Evolutionary conservation across 768 basidiomycete genomes (phyloP).

Genomic region (Mrakia blollopis): DNA sequence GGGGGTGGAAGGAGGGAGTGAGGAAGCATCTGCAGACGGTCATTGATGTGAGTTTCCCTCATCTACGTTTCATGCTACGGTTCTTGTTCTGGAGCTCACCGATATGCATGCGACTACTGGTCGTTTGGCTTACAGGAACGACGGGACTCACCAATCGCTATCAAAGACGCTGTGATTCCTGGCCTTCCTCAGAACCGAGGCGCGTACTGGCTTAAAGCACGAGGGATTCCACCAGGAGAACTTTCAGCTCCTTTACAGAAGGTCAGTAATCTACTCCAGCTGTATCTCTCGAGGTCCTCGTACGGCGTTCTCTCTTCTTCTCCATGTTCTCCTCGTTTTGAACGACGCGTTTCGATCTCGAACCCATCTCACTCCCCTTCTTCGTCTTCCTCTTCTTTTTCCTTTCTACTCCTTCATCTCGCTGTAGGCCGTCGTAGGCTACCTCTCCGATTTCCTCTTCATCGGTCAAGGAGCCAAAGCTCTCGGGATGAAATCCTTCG

Average conservation of each 20-base stretch:
- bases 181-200: background rate
- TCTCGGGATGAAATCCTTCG: slow-evolving; percentile 38
- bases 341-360: too few species aligned
- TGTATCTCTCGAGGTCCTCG: background rate
- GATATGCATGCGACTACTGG: too few species aligned
- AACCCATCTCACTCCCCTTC: too few species aligned
- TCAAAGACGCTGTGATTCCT: background rate
- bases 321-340: too few species aligned
- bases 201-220: slow-evolving; percentile 27
- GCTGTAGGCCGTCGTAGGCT: slow-evolving; percentile 42
- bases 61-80: background rate
- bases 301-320: background rate
- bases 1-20: background rate
- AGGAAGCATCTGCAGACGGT: background rate
- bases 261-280: background rate
- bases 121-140: background rate
- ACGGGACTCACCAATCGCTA: background rate
- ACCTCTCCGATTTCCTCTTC: slow-evolving; percentile 45
- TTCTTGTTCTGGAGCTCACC: background rate
- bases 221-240: slow-evolving; percentile 5
- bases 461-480: slow-evolving; percentile 43
- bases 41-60: background rate
- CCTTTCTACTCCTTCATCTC: background rate
- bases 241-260: slow-evolving; percentile 15
- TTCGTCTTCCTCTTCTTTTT: too few species aligned